phyloP scores from a whole-genome alignment of 768 basidiomycete genomes.

The Gelatoporia subvermispora region DNA sequence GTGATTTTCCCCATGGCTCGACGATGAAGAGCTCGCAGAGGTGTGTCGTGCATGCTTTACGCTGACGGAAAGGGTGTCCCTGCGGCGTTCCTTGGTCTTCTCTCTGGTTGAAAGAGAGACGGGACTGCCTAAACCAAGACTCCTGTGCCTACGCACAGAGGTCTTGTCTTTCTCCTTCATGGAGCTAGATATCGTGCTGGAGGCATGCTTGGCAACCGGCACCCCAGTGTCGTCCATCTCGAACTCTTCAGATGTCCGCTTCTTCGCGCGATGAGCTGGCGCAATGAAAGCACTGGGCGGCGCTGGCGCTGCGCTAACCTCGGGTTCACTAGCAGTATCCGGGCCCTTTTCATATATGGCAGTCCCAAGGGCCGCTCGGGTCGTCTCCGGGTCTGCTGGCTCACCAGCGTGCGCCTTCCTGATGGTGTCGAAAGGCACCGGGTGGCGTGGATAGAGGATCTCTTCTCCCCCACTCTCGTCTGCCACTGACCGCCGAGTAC shows the following conservation, averaged over 20 bases:
- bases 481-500: slow-evolving; percentile 59
- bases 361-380: neutral
- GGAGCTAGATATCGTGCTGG: slow-evolving; percentile 17
- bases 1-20: slow-evolving; percentile 46
- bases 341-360: slow-evolving; percentile 11
- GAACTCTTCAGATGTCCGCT: slow-evolving; percentile 79
- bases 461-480: slow-evolving; percentile 90
- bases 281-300: slow-evolving; percentile 64
- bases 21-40: slow-evolving; percentile 65
- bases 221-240: slow-evolving; percentile 69
- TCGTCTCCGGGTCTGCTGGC: slow-evolving; percentile 20
- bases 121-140: slow-evolving; percentile 53
- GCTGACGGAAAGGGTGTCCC: slow-evolving; percentile 26
- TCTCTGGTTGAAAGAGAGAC: slow-evolving; percentile 34
- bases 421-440: slow-evolving; percentile 14
- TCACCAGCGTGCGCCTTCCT: too few species aligned
- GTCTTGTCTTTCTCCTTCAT: slow-evolving; percentile 45
- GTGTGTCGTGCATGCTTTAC: slow-evolving; percentile 55
- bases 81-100: slow-evolving; percentile 40
- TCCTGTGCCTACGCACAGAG: slow-evolving; percentile 62
- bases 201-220: slow-evolving; percentile 48
- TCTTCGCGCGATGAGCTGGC: slow-evolving; percentile 54
- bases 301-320: slow-evolving; percentile 21
- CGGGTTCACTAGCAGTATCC: neutral
- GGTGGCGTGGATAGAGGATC: slow-evolving; percentile 79